Evolutionary conservation across 495 filamentous ascomycete species (phyloP), one percentile per base, ranked within the genome.

Genomic region (Aspergillus asperescens): DNA sequence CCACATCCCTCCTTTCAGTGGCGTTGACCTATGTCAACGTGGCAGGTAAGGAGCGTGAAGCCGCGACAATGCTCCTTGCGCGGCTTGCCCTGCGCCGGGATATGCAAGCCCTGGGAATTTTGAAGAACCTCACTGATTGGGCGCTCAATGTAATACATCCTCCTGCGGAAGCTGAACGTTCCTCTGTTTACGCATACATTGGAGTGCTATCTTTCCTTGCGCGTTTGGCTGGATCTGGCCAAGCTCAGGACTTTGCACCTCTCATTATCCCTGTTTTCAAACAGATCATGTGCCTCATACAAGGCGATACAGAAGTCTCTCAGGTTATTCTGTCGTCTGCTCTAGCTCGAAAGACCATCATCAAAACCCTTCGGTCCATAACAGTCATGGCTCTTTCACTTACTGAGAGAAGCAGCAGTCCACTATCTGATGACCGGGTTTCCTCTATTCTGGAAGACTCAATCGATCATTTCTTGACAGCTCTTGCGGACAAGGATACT

Each of bases 21-120:
- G 85, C 80, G 9, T 65, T 87, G 50, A 72, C 79, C 47, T 86
- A 87, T 60, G 80, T 99, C 25, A 73, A 79, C 24, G 79, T 77
- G 2, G 73, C 93, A 0, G 87, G 90, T 2, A 96, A 95, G 63
- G 90, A 95, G 63, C 81, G 88, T 42, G 88, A 93, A 66, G 88
- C 89, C 15, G 90, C 92, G 8, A 88, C 83, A 28, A 75, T 79
- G 8, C 73, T 96, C n/a, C 71, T 99, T 25, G 85, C 90, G 9
- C 79, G 90, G 16, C 73, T 97, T 16, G 78, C 83, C n/a, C 76
- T 91, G 54, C 80, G 94, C 15, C 81, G 79, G 32, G 93, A 99
- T 65, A 96, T 97, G 92, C 84, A 88, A 63, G 71, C 79, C 31
- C 62, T 90, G 12, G 83, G 86, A 2, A 72, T 96, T 1, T 71